These are phyloP conservation scores for Royoungia palumana DNA, from an alignment of 768 basidiomycete species.

Conservation along the genomic window DNA sequence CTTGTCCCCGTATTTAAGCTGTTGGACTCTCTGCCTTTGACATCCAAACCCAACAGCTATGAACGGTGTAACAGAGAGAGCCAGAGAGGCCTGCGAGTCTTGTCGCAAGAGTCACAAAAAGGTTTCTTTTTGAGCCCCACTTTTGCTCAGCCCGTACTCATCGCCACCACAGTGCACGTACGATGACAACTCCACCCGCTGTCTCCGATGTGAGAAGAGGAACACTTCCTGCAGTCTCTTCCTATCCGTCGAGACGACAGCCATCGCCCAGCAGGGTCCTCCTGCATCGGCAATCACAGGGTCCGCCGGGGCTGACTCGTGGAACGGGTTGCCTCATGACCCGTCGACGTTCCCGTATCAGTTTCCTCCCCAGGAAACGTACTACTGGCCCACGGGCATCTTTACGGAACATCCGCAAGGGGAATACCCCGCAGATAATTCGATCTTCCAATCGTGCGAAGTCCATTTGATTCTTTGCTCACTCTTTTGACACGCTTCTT, in stretches of 20 bases:
- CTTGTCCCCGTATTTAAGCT: constrained; percentile 20
- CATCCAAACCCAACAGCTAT: constrained; percentile 11
- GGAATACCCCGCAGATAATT: constrained; percentile 4
- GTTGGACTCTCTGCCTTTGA: background rate
- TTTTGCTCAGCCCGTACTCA: constrained; percentile 1
- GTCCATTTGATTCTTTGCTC: background rate
- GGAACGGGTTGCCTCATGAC: constrained; percentile 4
- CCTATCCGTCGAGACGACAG: background rate
- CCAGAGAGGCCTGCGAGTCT: constrained; percentile 23
- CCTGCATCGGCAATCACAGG: background rate
- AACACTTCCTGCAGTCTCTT: constrained; percentile 17
- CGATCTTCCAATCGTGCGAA: constrained; percentile 10
- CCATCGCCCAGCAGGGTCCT: constrained; percentile 6
- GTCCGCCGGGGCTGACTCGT: constrained; percentile 1
- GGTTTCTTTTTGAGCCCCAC: constrained; percentile 4
- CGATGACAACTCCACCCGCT: constrained; percentile 9
- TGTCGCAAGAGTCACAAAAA: constrained; percentile 27
- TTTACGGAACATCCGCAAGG: background rate
- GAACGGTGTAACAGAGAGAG: constrained; percentile 21
- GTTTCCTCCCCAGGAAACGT: background rate
- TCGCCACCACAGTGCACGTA: constrained; percentile 15
- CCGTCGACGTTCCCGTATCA: background rate
- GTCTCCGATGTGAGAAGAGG: constrained; percentile 17
- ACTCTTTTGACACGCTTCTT: constrained; percentile 2
- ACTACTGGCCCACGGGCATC: background rate